Percentiles rank a stretch among this genome's conserved stretches.
Conservation (phyloP, 306 rosid species). For the Cotoneaster glaucophyllus region DNA sequence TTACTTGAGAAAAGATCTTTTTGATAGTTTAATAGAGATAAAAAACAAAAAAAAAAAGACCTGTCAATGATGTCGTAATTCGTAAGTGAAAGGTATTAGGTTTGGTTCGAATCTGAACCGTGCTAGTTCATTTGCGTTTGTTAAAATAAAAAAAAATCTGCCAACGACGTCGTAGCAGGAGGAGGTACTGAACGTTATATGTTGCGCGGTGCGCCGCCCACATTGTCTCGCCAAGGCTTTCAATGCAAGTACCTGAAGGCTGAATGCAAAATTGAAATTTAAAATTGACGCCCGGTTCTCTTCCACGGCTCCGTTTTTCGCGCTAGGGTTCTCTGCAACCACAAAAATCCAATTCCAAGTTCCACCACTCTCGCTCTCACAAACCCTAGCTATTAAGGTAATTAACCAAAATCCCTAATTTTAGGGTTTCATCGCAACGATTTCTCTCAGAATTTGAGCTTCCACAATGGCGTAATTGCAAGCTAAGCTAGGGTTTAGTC, state of each 20-base stretch:
- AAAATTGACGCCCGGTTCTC: background rate
- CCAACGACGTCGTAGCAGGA: too few relatives aligned
- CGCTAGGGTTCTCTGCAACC: constrained; percentile 14
- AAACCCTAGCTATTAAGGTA: background rate
- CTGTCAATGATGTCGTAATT: too few relatives aligned
- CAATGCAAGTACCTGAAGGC: background rate
- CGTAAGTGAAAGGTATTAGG: fast-evolving
- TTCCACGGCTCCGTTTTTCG: constrained; percentile 9
- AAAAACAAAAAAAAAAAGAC: too few relatives aligned
- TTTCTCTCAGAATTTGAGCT: background rate
- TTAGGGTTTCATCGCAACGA: background rate
- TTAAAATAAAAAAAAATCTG: too few relatives aligned
- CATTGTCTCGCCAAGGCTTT: background rate
- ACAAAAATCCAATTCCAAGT: background rate
- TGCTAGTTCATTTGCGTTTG: too few relatives aligned
- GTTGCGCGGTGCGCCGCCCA: too few relatives aligned
- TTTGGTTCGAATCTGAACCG: too few relatives aligned
- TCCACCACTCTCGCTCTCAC: background rate
- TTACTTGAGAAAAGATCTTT: too few relatives aligned
- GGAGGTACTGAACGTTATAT: too few relatives aligned
- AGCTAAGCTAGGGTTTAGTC: background rate
- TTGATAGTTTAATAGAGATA: too few relatives aligned
- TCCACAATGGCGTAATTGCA: background rate
- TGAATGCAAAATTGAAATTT: background rate
- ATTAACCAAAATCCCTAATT: background rate